Percentiles rank a stretch among this genome's conserved stretches.
Conservation (phyloP, 352 stramenopile genomes). For the Globisporangium echinulatum region DNA sequence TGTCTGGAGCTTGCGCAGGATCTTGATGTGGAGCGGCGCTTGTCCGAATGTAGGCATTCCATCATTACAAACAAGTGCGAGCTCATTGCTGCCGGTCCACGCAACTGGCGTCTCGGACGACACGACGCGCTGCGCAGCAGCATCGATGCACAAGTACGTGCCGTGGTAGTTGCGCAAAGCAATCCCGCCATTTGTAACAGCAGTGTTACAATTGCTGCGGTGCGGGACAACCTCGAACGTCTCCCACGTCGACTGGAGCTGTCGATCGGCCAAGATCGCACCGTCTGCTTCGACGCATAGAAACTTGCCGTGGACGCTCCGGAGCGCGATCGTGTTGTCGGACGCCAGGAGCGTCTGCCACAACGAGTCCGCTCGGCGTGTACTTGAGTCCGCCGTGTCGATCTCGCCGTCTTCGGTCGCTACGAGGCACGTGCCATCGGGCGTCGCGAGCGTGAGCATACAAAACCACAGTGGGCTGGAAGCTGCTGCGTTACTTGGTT, state of each 20-base stretch:
- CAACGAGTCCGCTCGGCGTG: slow-evolving; percentile 30
- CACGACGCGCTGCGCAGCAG: slow-evolving; percentile 27
- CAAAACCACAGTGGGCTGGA: slow-evolving; percentile 47
- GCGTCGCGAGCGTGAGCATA: slow-evolving; percentile 62
- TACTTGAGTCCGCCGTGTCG: slow-evolving; percentile 19
- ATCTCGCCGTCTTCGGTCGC: slow-evolving; percentile 63
- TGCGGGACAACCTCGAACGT: slow-evolving; percentile 81
- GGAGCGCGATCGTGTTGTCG: slow-evolving; percentile 58
- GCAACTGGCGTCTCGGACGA: slow-evolving; percentile 43
- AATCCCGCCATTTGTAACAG: slow-evolving; percentile 27
- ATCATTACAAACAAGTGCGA: slow-evolving; percentile 75
- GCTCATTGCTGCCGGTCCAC: slow-evolving; percentile 68
- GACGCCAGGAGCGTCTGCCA: slow-evolving; percentile 70
- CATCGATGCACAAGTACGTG: slow-evolving; percentile 69
- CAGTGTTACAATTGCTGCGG: slow-evolving; percentile 13
- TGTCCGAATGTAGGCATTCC: slow-evolving; percentile 5
- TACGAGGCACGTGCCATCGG: slow-evolving; percentile 61
- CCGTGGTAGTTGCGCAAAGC: slow-evolving; percentile 75
- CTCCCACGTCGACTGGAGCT: slow-evolving; percentile 79
- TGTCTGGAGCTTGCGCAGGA: slow-evolving; percentile 77
- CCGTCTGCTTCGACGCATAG: slow-evolving; percentile 75
- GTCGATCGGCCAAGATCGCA: slow-evolving; percentile 61
- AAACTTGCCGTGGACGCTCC: slow-evolving; percentile 78
- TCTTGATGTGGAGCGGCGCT: slow-evolving; percentile 48
- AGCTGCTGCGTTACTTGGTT: slow-evolving; percentile 12